phyloP scores from a whole-genome alignment of 257 asterid species.

The Ballota nigra region DNA sequence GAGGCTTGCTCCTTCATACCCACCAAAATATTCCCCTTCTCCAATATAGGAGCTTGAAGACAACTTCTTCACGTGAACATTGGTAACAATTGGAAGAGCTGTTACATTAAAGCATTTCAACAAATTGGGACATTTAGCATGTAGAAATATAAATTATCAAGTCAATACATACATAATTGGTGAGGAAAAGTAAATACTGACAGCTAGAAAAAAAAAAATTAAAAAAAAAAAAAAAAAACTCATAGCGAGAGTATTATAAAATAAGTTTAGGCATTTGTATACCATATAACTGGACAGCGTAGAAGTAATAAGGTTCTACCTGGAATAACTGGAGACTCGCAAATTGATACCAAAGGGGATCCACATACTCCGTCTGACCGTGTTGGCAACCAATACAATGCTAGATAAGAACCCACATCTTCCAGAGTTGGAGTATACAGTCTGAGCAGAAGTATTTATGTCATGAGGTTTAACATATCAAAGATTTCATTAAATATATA shows the following conservation, averaged over 20 bases:
- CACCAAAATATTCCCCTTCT: conserved; percentile 91
- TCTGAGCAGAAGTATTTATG: conserved; percentile 43
- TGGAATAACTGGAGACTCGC: conserved; percentile 79
- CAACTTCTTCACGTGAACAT: conserved; percentile 54
- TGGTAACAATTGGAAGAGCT: conserved; percentile 78
- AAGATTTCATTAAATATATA: background rate
- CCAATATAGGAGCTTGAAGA: conserved; percentile 68
- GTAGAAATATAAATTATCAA: background rate
- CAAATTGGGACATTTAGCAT: conserved; percentile 19
- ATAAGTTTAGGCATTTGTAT: background rate
- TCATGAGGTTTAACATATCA: background rate
- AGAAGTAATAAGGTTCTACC: conserved; percentile 43
- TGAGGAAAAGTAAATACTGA: conserved; percentile 5
- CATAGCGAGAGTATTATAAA: background rate
- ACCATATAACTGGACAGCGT: background rate
- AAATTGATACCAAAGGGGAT: conserved; percentile 58
- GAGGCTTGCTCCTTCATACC: conserved; percentile 85
- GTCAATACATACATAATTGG: background rate
- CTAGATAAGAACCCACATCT: conserved; percentile 84
- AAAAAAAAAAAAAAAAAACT: background rate
- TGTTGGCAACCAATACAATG: conserved; percentile 79
- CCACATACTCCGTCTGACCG: conserved; percentile 79
- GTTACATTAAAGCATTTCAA: conserved; percentile 36
- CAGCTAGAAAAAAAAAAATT: background rate
- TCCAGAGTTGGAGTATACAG: conserved; percentile 67